These are phyloP conservation scores for Zoysia matrella DNA, from an alignment of 202 grass and related monocot genomes.

Conservation along the genomic window DNA sequence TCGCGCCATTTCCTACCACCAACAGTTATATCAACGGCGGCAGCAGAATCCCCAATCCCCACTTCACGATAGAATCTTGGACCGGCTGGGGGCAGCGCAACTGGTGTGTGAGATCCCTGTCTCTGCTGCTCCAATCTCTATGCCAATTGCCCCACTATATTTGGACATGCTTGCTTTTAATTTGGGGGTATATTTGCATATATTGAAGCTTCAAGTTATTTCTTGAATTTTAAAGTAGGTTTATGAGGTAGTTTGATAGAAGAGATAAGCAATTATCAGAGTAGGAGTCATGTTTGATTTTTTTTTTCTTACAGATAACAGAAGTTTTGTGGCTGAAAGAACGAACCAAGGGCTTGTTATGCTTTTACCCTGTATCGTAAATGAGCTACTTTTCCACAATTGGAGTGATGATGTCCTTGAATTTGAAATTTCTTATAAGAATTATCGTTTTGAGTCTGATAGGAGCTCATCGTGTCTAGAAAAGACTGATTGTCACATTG, in stretches of 20 bases:
- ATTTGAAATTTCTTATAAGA: too few relatives aligned
- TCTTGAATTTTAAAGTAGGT: background rate
- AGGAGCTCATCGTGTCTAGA: too few relatives aligned
- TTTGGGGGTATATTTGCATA: background rate
- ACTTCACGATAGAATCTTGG: too few relatives aligned
- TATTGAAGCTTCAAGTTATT: conserved; percentile 6
- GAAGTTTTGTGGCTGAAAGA: conserved; percentile 4
- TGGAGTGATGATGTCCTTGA: too few relatives aligned
- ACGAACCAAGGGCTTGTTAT: background rate
- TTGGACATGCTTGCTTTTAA: background rate
- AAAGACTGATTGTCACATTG: background rate
- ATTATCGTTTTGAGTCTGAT: too few relatives aligned
- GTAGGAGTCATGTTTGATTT: too few relatives aligned
- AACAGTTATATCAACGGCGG: too few relatives aligned
- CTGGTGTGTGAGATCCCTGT: conserved; percentile 58
- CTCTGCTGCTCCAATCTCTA: background rate
- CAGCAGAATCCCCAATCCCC: too few relatives aligned
- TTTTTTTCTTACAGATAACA: background rate
- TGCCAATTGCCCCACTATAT: background rate
- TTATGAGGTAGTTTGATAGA: background rate
- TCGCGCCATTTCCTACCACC: too few relatives aligned
- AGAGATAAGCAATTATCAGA: background rate
- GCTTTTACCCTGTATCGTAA: too few relatives aligned
- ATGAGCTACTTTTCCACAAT: too few relatives aligned
- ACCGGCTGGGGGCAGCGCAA: conserved; percentile 57